phyloP scores from a whole-genome alignment of 2,329 filamentous ascomycete species.

The Sporothrix variecibatus region DNA sequence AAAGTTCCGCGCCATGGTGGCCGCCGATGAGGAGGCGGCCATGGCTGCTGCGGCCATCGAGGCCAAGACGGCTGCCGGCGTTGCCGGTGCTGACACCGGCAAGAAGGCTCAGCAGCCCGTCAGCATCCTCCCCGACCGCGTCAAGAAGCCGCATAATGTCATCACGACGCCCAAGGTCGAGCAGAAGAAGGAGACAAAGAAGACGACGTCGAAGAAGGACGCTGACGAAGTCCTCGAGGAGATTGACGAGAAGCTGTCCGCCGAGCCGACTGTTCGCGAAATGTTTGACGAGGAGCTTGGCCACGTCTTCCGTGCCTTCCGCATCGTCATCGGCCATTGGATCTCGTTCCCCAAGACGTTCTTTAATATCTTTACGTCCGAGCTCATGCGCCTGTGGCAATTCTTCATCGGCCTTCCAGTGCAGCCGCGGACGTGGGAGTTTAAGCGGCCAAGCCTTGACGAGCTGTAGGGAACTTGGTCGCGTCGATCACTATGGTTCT shows the following conservation, averaged over 20 bases:
- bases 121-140: constrained; percentile 41
- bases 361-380: constrained; percentile 47
- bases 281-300: constrained; percentile 64
- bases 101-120: constrained; percentile 34
- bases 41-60: not conserved
- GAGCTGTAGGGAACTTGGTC: constrained; percentile 45
- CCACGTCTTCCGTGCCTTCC: constrained; percentile 62
- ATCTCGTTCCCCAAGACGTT: constrained; percentile 63
- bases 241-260: constrained; percentile 2
- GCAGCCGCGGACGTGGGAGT: constrained; percentile 49
- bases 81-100: not conserved
- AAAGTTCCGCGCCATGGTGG: constrained; percentile 65
- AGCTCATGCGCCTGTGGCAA: constrained; percentile 51
- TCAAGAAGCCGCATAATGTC: constrained; percentile 49
- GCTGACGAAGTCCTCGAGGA: constrained; percentile 38
- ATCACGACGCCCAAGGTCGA: constrained; percentile 33
- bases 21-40: constrained; percentile 40
- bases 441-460: constrained; percentile 48
- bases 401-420: constrained; percentile 57
- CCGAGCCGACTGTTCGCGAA: constrained; percentile 52
- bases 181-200: constrained; percentile 33
- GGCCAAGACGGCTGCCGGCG: not conserved
- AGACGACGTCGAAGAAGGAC: too few relatives aligned
- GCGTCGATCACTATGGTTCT: not conserved
- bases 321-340: constrained; percentile 72